Evolutionary conservation across 1,139 yeast genomes (phyloP), one percentile per base, ranked within the genome.

Genomic region (Trichomonascaceae sp.): DNA sequence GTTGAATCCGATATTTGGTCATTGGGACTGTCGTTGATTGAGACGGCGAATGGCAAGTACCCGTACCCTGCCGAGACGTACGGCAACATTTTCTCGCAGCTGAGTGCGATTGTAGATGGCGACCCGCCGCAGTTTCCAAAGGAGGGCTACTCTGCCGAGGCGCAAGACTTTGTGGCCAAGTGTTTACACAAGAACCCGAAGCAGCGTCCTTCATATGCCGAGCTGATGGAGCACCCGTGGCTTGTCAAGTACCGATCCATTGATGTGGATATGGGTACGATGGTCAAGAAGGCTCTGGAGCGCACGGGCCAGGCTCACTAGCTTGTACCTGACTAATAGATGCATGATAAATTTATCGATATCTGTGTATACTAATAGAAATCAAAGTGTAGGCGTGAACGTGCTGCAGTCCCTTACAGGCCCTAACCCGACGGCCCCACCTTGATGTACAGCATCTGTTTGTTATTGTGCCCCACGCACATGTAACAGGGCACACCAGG

Each of bases 1-100:
- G 95, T 85, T 9, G 96, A 89, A 53, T 78, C 93, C 8, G 99
- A 92, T 57, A 74, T 89, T 40, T 89, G 99, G 98, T 84, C 96
- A 0, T 60, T 89, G 29, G 99, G 98, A 1, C 65, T 89, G 39
- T 77, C 93, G 18, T 74, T 89, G 15, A 59, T 89, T 34, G 99
- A 89, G 57, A 74, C 84, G 44, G 93, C 97, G 2, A 73, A 74
- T 35, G 99, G 98, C 9, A 69, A 73, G 38, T 89, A 87, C 56
- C 99, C 99, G 11, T 89, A 89, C 50, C 95, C 97, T 3, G 81
- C 95, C 2, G 96, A 87, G 50, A 81, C 96, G 2, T 85, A 76
- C 50, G 80, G 75, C 43, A 84, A 82, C 53, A 82, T 89, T 9
- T 87, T 89, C 51, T 79, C 93, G 13, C 98, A 89, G 59, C 67